Evolutionary conservation across 306 rosid species (phyloP).

Genomic region (Fragaria vesca): DNA sequence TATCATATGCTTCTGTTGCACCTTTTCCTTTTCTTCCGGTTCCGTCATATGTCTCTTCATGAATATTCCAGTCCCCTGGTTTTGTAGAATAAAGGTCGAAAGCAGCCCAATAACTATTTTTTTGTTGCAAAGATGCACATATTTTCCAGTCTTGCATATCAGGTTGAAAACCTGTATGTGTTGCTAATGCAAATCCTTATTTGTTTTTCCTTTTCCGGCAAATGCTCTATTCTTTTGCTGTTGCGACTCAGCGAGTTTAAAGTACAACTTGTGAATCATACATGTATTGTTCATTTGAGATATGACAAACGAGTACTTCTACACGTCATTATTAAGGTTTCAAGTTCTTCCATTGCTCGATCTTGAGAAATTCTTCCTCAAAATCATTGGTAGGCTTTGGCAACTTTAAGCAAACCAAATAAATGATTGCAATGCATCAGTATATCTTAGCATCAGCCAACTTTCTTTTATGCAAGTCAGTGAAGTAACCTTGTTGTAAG

Average conservation of each 20-base stretch:
- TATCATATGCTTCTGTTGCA: conserved; percentile 79
- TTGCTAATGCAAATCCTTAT: background rate
- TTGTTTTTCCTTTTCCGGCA: background rate
- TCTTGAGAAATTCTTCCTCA: background rate
- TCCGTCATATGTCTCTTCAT: conserved; percentile 50
- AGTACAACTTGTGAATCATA: background rate
- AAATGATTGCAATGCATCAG: background rate
- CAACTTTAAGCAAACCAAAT: background rate
- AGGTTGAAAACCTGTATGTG: background rate
- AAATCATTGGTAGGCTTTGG: background rate
- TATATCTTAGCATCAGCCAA: too few species aligned
- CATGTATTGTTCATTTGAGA: background rate
- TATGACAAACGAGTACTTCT: background rate
- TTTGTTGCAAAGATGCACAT: background rate
- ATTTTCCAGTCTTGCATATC: background rate
- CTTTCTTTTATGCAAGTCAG: too few species aligned
- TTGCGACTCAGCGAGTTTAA: background rate
- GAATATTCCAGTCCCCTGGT: conserved; percentile 22
- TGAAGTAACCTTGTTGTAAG: too few species aligned
- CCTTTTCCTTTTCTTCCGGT: conserved; percentile 94
- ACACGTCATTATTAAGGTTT: background rate
- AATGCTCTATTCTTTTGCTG: background rate
- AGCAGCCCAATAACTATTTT: conserved; percentile 5
- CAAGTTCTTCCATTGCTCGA: background rate
- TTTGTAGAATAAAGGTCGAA: conserved; percentile 3